These are phyloP conservation scores for Xylaria scruposa DNA, from an alignment of 495 filamentous ascomycete genomes.

Conservation along the genomic window DNA sequence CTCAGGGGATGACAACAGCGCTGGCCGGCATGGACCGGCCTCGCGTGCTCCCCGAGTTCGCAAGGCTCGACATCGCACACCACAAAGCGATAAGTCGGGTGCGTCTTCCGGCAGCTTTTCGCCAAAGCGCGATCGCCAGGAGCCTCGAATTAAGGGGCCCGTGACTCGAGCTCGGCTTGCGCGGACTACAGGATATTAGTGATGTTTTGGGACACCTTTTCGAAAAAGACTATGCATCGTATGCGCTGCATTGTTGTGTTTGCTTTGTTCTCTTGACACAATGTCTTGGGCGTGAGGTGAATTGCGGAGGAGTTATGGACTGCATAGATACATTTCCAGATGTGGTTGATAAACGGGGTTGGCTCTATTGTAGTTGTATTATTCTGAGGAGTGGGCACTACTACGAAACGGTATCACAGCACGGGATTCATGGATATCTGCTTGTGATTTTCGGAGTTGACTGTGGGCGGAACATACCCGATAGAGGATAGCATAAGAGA, in stretches of 20 bases:
- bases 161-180: constrained; percentile 23
- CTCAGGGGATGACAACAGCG: neutral
- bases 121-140: constrained; percentile 24
- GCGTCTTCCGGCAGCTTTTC: constrained; percentile 3
- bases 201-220: neutral
- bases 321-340: constrained; percentile 11
- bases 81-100: neutral
- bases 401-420: neutral
- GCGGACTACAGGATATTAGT: neutral
- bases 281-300: neutral
- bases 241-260: neutral
- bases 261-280: constrained; percentile 4
- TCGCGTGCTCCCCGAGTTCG: neutral
- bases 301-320: constrained; percentile 7
- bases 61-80: neutral
- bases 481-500: constrained; percentile 23
- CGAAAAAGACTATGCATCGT: neutral
- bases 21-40: neutral
- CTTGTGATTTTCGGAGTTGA: constrained; percentile 1
- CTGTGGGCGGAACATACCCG: constrained; percentile 19
- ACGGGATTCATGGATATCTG: constrained; percentile 7
- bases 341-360: neutral
- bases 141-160: constrained; percentile 11
- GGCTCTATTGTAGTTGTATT: neutral
- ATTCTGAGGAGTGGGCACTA: neutral